Evolutionary conservation across 2,329 filamentous ascomycete species (phyloP).

Genomic region (Xylaria sp.): DNA sequence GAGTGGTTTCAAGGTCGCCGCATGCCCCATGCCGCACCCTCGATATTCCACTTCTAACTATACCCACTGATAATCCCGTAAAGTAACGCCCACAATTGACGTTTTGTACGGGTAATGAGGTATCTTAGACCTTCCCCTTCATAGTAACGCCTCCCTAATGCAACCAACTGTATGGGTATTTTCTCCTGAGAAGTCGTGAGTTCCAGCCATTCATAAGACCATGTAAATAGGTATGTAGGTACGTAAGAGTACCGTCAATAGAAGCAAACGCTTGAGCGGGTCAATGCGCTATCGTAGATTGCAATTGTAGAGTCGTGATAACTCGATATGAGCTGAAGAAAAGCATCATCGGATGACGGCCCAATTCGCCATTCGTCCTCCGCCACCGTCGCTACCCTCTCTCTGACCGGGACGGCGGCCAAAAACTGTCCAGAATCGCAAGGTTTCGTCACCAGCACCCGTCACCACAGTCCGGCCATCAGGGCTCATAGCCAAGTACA

Average conservation of each 20-base stretch:
- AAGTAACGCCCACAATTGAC: slow-evolving; percentile 1
- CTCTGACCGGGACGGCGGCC: slow-evolving; percentile 70
- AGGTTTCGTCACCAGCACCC: slow-evolving; percentile 90
- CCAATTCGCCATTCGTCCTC: slow-evolving; percentile 67
- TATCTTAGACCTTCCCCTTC: slow-evolving; percentile 4
- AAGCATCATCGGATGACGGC: slow-evolving; percentile 65
- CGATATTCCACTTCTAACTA: background rate
- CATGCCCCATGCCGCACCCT: slow-evolving; percentile 7
- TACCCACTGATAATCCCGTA: slow-evolving; percentile 5
- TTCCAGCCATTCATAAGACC: slow-evolving; percentile 8
- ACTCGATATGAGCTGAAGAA: background rate
- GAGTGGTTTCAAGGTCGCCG: slow-evolving; percentile 1
- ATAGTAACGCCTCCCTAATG: slow-evolving; percentile 24
- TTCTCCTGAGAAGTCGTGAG: slow-evolving; percentile 21
- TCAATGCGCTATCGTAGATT: slow-evolving; percentile 10
- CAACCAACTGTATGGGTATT: slow-evolving; percentile 22
- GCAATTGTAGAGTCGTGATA: slow-evolving; percentile 9
- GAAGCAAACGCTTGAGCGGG: slow-evolving; percentile 14
- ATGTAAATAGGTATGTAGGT: slow-evolving; percentile 2
- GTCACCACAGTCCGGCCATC: slow-evolving; percentile 92
- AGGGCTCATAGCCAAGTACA: slow-evolving; percentile 96
- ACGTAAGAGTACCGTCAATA: slow-evolving; percentile 17
- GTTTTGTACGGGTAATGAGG: slow-evolving; percentile 22
- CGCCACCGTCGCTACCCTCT: slow-evolving; percentile 58
- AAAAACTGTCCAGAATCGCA: slow-evolving; percentile 96